Conservation (phyloP, 2,329 filamentous ascomycete species). For the Periconia sp. region DNA sequence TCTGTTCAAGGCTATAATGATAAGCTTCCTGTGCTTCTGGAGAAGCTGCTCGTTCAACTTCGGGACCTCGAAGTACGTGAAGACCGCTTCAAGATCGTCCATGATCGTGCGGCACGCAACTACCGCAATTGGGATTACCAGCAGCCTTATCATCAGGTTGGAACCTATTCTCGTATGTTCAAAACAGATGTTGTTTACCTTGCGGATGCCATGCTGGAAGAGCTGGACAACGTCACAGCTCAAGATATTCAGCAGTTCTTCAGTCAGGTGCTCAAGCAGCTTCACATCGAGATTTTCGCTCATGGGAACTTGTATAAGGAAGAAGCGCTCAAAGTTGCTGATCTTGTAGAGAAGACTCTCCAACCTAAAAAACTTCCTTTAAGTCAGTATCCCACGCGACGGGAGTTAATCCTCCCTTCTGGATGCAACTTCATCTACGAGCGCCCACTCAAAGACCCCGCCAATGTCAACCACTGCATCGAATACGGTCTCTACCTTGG, state of each 20-base stretch:
- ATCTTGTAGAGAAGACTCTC: slow-evolving; percentile 77
- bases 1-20: slow-evolving; percentile 92
- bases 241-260: slow-evolving; percentile 77
- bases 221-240: slow-evolving; percentile 72
- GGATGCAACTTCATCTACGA: slow-evolving; percentile 84
- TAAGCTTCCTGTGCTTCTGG: slow-evolving; percentile 85
- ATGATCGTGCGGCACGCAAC: slow-evolving; percentile 75
- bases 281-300: slow-evolving; percentile 83
- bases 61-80: slow-evolving; percentile 79
- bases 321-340: slow-evolving; percentile 82
- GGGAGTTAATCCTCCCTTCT: slow-evolving; percentile 74
- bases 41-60: slow-evolving; percentile 84
- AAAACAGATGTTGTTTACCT: slow-evolving; percentile 75
- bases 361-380: slow-evolving; percentile 73
- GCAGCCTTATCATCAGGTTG: slow-evolving; percentile 86
- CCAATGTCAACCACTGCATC: slow-evolving; percentile 69
- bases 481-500: slow-evolving; percentile 51
- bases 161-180: slow-evolving; percentile 79
- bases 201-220: slow-evolving; percentile 76
- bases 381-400: slow-evolving; percentile 76
- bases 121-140: slow-evolving; percentile 87
- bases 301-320: slow-evolving; percentile 95
- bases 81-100: slow-evolving; percentile 89
- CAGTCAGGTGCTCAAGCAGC: slow-evolving; percentile 76
- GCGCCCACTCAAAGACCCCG: slow-evolving; percentile 78